phyloP scores from a whole-genome alignment of 2,329 filamentous ascomycete species.

The Pseudocercospora crystallina region DNA sequence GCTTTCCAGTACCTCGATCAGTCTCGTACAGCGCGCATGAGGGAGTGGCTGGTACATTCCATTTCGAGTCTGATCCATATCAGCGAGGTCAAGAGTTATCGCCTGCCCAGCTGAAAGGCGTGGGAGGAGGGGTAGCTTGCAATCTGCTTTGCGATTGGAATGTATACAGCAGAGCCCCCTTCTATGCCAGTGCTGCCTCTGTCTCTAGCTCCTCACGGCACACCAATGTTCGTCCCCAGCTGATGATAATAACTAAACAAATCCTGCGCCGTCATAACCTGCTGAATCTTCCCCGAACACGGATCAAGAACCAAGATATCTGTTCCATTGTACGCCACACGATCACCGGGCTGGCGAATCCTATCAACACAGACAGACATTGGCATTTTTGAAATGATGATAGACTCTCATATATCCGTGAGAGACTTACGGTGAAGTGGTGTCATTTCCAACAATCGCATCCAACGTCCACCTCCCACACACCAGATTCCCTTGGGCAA shows the following conservation, averaged over 20 bases:
- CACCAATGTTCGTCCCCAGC: not conserved
- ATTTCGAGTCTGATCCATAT: no score
- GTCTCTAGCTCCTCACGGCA: no score
- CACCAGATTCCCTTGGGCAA: slow-evolving; percentile 1
- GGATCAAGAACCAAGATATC: not conserved
- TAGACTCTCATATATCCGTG: not conserved
- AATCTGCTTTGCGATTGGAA: no score
- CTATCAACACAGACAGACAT: no score
- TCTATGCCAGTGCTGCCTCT: no score
- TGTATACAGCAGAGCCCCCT: no score
- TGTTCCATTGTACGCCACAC: not conserved
- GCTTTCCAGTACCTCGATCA: no score
- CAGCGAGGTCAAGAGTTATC: no score
- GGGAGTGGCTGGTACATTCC: no score
- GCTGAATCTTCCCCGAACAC: not conserved
- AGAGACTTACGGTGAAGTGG: not conserved
- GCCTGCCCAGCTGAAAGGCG: no score
- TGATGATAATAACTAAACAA: not conserved
- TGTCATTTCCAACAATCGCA: not conserved
- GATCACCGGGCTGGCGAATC: not conserved
- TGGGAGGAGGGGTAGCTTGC: no score
- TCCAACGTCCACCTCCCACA: not conserved
- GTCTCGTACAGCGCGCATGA: no score
- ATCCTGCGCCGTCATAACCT: slow-evolving; percentile 2
- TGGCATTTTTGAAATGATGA: not conserved